Evolutionary conservation across 192 early-diverging fungal species (phyloP).

Genomic region (Coemansia reversa): DNA sequence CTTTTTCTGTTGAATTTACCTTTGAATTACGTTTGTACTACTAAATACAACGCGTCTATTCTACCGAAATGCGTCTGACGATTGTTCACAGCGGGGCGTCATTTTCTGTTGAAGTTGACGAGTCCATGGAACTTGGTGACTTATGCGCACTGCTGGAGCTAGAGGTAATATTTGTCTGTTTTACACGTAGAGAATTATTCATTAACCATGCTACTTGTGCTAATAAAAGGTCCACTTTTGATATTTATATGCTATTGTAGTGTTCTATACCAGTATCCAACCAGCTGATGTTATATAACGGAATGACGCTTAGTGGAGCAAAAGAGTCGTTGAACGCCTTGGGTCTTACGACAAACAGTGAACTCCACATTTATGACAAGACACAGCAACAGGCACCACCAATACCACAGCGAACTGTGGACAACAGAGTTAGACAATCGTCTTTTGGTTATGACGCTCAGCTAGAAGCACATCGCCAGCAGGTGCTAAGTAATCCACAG

Average conservation of each 20-base stretch:
- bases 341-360: slow-evolving; percentile 70
- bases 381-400: background rate
- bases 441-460: slow-evolving; percentile 11
- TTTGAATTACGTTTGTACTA: slow-evolving; percentile 1
- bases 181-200: too few species aligned
- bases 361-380: slow-evolving; percentile 62
- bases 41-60: background rate
- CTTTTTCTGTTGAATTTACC: background rate
- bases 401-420: background rate
- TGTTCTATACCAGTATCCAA: slow-evolving; percentile 62
- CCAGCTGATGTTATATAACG: slow-evolving; percentile 71
- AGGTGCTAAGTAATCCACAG: slow-evolving; percentile 31
- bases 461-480: slow-evolving; percentile 37
- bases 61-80: slow-evolving; percentile 31
- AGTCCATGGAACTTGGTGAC: slow-evolving; percentile 73
- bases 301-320: slow-evolving; percentile 58
- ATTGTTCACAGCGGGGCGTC: slow-evolving; percentile 28
- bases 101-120: slow-evolving; percentile 64
- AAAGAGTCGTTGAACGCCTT: slow-evolving; percentile 65
- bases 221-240: background rate
- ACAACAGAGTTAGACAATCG: slow-evolving; percentile 1
- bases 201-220: background rate
- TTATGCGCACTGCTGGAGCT: slow-evolving; percentile 82
- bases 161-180: slow-evolving; percentile 60
- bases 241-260: too few species aligned